Base-by-base conservation (phyloP, 495 filamentous ascomycete species). In the Rusavskia elegans region DNA sequence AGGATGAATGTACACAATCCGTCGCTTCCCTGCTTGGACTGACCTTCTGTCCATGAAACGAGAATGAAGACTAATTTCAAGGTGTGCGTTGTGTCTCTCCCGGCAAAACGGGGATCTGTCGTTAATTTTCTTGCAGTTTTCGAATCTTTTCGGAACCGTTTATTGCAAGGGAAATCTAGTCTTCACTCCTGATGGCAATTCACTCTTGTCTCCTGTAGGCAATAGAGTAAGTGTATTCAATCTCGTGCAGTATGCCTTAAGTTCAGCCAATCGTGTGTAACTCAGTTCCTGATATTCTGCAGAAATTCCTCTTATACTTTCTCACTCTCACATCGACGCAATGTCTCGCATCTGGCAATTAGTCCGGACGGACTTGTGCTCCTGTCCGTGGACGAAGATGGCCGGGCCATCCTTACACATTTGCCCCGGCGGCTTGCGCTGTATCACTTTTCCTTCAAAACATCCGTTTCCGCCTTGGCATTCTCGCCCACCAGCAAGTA, bases 301-400 rank as follows among this genome's bases (percentile, higher is more conserved):
- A 96, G 89, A 57, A 96, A 96, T 67, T 94, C 89, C 67, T 95
- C 93, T 14, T 83, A 94, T 64, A 97, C 92, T 30, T 80, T 98
- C 52, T 87, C 89, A 6, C 92, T 95, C 63, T 80, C 89, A 54
- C 92, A 98, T 66, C 86, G 93, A 65, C 85, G 83, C 61, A 95
- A 96, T 64, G 89, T 97, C 57, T 71, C 85, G 48, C 81, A 88
- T 54, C 73, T 97, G 48, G 89, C 87, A 53, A 75, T 97, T 30
- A 87, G 84, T 37, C 89, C 92, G 45, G 81, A 78, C 63, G 92
- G 89, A 52, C 95, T 94, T 61, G 74, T 97, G 40, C 76, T 98
- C 16, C 80, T 98, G 45, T 85, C 89, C 5, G 75, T 97, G 37
- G 93, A 97, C 66, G 86, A 96, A 70, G 86, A 93, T 76, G 92